Percentiles rank a stretch among this genome's conserved stretches.
Conservation (phyloP, 768 basidiomycete genomes). For the Panaeolus cyanescens region DNA sequence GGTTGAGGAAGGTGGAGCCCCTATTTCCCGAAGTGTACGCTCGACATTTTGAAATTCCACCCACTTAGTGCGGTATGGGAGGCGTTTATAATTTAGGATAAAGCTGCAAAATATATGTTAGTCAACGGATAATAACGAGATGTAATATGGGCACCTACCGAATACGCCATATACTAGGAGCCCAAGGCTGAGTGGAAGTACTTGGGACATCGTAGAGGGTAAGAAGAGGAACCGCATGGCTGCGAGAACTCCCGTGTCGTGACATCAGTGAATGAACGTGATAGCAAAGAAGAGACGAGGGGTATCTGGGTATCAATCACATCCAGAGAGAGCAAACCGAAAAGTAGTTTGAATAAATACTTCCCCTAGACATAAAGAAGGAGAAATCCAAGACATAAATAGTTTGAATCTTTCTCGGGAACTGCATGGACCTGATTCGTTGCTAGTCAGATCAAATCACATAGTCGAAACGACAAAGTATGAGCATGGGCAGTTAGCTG, state of each 20-base stretch:
- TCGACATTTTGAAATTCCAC: constrained; percentile 74
- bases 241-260: constrained; percentile 18
- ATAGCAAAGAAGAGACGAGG: constrained; percentile 4
- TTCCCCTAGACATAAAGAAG: constrained; percentile 12
- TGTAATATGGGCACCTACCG: constrained; percentile 38
- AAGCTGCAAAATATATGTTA: constrained; percentile 40
- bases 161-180: constrained; percentile 75
- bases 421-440: constrained; percentile 18
- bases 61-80: constrained; percentile 71
- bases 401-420: constrained; percentile 19
- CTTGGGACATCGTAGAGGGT: constrained; percentile 70
- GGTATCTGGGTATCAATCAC: constrained; percentile 4
- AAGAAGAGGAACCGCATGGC: constrained; percentile 45
- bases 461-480: constrained; percentile 15
- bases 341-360: neutral
- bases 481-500: constrained; percentile 11
- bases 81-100: constrained; percentile 76
- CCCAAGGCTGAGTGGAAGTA: constrained; percentile 67
- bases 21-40: constrained; percentile 53
- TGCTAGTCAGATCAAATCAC: constrained; percentile 24
- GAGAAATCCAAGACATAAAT: constrained; percentile 11
- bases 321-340: constrained; percentile 5
- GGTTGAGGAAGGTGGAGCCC: constrained; percentile 56
- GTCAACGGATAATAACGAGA: constrained; percentile 4
- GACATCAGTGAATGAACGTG: constrained; percentile 16